A percentile compares a stretch with the other conserved stretches of the same genome.
phyloP scores from a whole-genome alignment of 1,284 basidiomycete genomes.

The Mycena sp. region DNA sequence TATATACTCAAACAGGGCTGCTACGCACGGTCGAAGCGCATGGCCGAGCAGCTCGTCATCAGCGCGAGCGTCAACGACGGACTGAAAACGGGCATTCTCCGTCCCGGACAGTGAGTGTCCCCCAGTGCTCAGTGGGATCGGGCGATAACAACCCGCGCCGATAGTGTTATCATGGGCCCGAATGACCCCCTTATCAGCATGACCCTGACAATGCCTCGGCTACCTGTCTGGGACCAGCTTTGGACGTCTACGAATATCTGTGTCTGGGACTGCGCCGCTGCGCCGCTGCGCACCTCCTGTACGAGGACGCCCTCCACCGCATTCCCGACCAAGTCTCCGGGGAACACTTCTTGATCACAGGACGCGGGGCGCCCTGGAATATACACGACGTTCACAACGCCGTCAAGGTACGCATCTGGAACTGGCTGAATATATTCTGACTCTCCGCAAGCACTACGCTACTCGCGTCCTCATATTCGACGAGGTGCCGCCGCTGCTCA shows the following conservation, averaged over 20 bases:
- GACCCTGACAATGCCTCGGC: slow-evolving; percentile 39
- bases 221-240: slow-evolving; percentile 42
- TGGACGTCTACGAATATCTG: slow-evolving; percentile 44
- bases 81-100: slow-evolving; percentile 42
- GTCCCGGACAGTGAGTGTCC: slow-evolving; percentile 42
- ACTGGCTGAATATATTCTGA: background rate
- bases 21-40: slow-evolving; percentile 42
- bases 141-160: background rate
- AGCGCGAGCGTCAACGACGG: slow-evolving; percentile 33
- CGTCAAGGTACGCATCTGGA: slow-evolving; percentile 37
- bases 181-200: slow-evolving; percentile 44
- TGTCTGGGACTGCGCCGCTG: slow-evolving; percentile 47
- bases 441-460: slow-evolving; percentile 37
- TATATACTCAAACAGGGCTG: slow-evolving; percentile 33
- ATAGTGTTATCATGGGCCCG: slow-evolving; percentile 46
- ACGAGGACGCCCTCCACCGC: slow-evolving; percentile 41
- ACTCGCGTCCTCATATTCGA: slow-evolving; percentile 37
- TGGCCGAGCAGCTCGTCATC: slow-evolving; percentile 43
- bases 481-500: slow-evolving; percentile 40
- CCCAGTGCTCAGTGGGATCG: background rate
- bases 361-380: slow-evolving; percentile 42
- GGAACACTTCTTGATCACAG: slow-evolving; percentile 45
- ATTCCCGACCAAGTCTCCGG: slow-evolving; percentile 39
- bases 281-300: slow-evolving; percentile 44
- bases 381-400: slow-evolving; percentile 38